Evolutionary conservation across 1,284 basidiomycete species (phyloP).

Genomic region (Gymnopus androsaceus): DNA sequence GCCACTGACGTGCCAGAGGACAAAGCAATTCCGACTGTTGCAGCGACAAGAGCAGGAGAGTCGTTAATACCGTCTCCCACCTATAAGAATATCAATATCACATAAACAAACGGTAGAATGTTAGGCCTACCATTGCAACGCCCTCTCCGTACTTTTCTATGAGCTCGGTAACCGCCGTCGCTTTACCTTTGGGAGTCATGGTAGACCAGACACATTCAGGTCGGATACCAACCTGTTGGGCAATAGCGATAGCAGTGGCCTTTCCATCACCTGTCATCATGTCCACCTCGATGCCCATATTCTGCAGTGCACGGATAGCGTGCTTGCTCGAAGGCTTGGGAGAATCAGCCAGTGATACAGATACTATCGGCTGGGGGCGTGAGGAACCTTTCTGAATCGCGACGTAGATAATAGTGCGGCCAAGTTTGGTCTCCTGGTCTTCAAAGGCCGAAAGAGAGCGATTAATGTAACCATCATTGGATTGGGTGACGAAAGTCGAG

Average conservation of each 20-base stretch:
- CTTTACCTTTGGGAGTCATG: conserved; percentile 94
- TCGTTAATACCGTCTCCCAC: conserved; percentile 99
- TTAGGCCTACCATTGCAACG: conserved; percentile 80
- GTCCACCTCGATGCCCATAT: conserved; percentile 88
- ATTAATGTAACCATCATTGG: conserved; percentile 55
- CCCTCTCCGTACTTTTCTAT: conserved; percentile 69
- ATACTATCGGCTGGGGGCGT: conserved; percentile 56
- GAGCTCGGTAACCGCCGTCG: conserved; percentile 76
- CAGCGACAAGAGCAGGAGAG: conserved; percentile 93
- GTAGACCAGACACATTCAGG: conserved; percentile 82
- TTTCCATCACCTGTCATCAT: conserved; percentile 91
- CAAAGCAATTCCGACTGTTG: conserved; percentile 94
- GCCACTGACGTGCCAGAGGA: conserved; percentile 96
- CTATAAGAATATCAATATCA: conserved; percentile 40
- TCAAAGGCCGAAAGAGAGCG: conserved; percentile 64
- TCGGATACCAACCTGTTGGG: conserved; percentile 82
- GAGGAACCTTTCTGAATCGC: conserved; percentile 50
- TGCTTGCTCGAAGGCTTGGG: conserved; percentile 82
- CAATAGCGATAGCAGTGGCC: conserved; percentile 83
- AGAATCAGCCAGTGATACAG: conserved; percentile 80
- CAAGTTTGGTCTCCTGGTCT: conserved; percentile 62
- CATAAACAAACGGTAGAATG: not conserved
- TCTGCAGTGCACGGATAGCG: conserved; percentile 76
- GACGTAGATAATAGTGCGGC: conserved; percentile 86
- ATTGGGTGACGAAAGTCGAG: conserved; percentile 64